Conservation (phyloP, 179 eudicot species). For the Sideroxylon spinosum region DNA sequence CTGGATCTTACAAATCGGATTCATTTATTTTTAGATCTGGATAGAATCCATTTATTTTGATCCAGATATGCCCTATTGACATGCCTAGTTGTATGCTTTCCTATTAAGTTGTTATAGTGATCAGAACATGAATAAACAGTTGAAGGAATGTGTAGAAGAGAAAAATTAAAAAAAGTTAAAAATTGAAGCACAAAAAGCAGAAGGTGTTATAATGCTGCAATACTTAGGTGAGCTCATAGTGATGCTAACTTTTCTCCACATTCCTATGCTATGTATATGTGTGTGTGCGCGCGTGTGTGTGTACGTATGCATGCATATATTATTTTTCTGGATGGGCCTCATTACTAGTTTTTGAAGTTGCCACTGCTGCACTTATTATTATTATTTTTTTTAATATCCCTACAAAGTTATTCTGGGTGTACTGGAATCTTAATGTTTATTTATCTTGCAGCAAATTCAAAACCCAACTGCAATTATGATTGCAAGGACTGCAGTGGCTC, state of each 20-base stretch:
- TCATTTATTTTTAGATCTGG: too few relatives aligned
- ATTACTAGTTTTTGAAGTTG: background rate
- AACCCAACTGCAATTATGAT: slow-evolving; percentile 98
- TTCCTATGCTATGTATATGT: too few relatives aligned
- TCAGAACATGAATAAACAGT: background rate
- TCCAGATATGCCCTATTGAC: too few relatives aligned
- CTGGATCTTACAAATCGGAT: too few relatives aligned
- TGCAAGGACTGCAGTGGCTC: slow-evolving; percentile 98
- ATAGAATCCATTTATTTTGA: too few relatives aligned
- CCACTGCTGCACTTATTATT: background rate
- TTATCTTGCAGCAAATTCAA: slow-evolving; percentile 78
- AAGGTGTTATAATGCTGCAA: background rate
- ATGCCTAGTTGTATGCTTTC: background rate
- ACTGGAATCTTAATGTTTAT: background rate
- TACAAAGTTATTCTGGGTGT: background rate
- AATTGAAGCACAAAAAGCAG: too few relatives aligned
- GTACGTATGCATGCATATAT: too few relatives aligned
- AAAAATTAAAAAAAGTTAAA: too few relatives aligned
- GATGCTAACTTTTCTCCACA: background rate
- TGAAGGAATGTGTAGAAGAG: background rate
- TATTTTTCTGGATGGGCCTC: background rate
- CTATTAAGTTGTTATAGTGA: background rate
- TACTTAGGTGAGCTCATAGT: background rate
- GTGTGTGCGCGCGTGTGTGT: too few relatives aligned
- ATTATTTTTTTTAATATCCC: slow-evolving; percentile 2